These are phyloP conservation scores for Castanospermum australe DNA, from an alignment of 306 rosid species.

Conservation along the genomic window DNA sequence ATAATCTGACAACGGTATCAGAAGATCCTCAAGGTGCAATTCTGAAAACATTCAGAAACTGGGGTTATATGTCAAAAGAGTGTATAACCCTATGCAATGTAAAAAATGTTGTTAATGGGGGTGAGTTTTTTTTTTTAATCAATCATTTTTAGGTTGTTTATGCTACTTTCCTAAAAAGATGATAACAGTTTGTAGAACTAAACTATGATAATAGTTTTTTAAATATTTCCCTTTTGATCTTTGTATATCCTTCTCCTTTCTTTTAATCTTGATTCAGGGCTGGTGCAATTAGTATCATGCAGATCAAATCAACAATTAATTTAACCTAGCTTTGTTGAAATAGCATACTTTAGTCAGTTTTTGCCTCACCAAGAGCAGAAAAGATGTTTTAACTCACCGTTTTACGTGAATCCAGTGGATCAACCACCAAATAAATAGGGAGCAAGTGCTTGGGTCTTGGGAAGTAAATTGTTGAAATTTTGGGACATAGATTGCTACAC, in stretches of 20 bases:
- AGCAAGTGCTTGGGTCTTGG: no score
- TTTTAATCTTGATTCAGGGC: neutral
- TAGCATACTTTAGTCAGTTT: no score
- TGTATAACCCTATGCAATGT: conserved; percentile 16
- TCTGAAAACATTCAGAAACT: conserved; percentile 22
- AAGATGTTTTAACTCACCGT: no score
- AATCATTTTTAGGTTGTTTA: neutral
- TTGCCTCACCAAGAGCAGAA: no score
- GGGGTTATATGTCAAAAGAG: conserved; percentile 23
- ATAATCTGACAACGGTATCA: conserved; percentile 23
- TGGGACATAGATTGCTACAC: no score
- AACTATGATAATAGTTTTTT: conserved; percentile 3
- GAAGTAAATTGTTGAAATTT: no score
- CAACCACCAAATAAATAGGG: no score
- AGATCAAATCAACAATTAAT: neutral
- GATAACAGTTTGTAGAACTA: conserved; percentile 7
- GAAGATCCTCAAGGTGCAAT: conserved; percentile 17
- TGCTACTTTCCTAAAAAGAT: neutral
- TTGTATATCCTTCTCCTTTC: neutral
- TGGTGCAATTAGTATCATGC: neutral
- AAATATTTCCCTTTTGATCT: neutral
- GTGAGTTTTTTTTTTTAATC: neutral
- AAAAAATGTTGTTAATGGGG: neutral
- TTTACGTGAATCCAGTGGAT: no score
- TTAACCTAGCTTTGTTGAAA: no score